These are phyloP conservation scores for Adansonia grandidieri DNA, from an alignment of 441 rosid species.

Conservation along the genomic window DNA sequence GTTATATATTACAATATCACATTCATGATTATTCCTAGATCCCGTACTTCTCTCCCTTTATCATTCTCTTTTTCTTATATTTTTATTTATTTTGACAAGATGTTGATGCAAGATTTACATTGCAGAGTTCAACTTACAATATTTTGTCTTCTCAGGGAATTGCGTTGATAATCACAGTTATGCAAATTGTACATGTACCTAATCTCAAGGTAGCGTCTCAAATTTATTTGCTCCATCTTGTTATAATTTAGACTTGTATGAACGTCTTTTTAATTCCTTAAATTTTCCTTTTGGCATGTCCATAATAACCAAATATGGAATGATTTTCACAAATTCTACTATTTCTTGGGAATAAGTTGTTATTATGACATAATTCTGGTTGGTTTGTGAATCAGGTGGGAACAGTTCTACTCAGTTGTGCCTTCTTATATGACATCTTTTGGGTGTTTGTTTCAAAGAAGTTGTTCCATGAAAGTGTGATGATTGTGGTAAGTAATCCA, in stretches of 20 bases:
- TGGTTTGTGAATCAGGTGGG: slow-evolving; percentile 59
- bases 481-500: slow-evolving; percentile 64
- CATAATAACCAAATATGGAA: not conserved
- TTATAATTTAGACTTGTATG: not conserved
- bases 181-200: slow-evolving; percentile 92
- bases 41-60: not conserved
- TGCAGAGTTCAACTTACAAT: slow-evolving; percentile 25
- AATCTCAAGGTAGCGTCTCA: slow-evolving; percentile 79
- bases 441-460: slow-evolving; percentile 78
- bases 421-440: slow-evolving; percentile 75
- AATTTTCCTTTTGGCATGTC: not conserved
- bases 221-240: slow-evolving; percentile 20
- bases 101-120: slow-evolving; percentile 7
- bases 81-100: not conserved
- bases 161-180: slow-evolving; percentile 85
- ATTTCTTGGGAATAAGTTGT: slow-evolving; percentile 22
- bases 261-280: not conserved
- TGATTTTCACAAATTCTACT: not conserved
- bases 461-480: slow-evolving; percentile 78
- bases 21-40: not conserved
- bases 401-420: slow-evolving; percentile 73
- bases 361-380: slow-evolving; percentile 23
- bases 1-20: not conserved
- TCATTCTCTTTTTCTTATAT: not conserved
- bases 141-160: slow-evolving; percentile 66